Percentiles rank a stretch among this genome's conserved stretches.
phyloP scores from a whole-genome alignment of 345 rosid species.

The Gossypioides kirkii region DNA sequence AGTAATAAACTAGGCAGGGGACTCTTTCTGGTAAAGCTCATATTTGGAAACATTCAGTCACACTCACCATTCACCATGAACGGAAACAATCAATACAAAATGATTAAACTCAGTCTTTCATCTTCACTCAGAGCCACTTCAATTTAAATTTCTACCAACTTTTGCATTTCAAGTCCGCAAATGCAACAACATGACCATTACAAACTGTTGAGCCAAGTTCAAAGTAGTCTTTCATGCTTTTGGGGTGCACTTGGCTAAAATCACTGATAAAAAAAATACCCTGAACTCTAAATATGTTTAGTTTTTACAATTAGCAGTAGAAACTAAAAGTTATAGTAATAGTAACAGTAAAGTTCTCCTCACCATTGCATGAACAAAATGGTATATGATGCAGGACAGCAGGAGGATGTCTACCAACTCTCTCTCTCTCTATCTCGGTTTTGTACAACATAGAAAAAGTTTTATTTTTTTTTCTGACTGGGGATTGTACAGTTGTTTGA shows the following conservation, averaged over 20 bases:
- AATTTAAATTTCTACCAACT: neutral
- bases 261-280: neutral
- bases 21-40: slow-evolving; percentile 4
- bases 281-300: neutral
- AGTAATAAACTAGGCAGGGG: neutral
- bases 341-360: neutral
- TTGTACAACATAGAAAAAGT: neutral
- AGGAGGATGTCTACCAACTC: neutral
- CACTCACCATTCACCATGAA: neutral
- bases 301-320: neutral
- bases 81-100: neutral
- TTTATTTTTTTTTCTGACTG: no score
- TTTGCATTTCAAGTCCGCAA: neutral
- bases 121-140: neutral
- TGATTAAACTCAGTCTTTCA: neutral
- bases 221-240: neutral
- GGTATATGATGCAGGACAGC: neutral
- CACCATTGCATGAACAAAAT: neutral
- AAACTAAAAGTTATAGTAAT: neutral
- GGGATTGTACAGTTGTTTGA: neutral
- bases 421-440: neutral
- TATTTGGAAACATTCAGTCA: neutral
- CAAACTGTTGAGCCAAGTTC: neutral
- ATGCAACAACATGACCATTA: slow-evolving; percentile 8
- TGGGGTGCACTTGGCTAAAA: neutral